Conservation (phyloP, 2,329 filamentous ascomycete genomes). For the Macrophomina phaseolina region DNA sequence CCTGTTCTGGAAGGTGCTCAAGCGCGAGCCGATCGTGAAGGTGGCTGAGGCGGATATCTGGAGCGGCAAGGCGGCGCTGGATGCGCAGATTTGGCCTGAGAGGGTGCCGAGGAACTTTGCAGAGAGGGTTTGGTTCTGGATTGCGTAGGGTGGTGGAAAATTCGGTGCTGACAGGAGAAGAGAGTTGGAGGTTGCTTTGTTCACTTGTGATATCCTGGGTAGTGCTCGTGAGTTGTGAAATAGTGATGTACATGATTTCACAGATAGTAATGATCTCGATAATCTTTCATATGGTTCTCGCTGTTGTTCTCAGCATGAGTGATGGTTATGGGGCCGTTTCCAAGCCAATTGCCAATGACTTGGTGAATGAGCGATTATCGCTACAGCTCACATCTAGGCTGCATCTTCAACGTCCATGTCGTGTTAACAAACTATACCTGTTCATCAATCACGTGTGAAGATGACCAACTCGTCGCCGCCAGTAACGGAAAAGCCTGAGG, state of each 20-base stretch:
- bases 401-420: no score
- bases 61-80: conserved; percentile 54
- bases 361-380: no score
- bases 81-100: conserved; percentile 54
- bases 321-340: no score
- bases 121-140: conserved; percentile 57
- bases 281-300: neutral
- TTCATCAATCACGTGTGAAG: no score
- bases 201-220: neutral
- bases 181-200: neutral
- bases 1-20: conserved; percentile 68
- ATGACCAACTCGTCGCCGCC: no score
- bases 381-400: no score
- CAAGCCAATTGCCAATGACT: no score
- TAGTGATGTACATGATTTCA: no score
- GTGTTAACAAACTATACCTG: no score
- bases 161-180: neutral
- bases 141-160: conserved; percentile 40
- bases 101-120: conserved; percentile 49
- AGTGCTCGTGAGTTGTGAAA: no score
- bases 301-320: no score
- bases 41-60: conserved; percentile 51
- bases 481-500: no score
- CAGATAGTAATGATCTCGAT: neutral
- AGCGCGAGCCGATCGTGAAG: conserved; percentile 61